Evolutionary conservation across 1,284 basidiomycete species (phyloP).

Genomic region (Cryptococcus jaspeensis): DNA sequence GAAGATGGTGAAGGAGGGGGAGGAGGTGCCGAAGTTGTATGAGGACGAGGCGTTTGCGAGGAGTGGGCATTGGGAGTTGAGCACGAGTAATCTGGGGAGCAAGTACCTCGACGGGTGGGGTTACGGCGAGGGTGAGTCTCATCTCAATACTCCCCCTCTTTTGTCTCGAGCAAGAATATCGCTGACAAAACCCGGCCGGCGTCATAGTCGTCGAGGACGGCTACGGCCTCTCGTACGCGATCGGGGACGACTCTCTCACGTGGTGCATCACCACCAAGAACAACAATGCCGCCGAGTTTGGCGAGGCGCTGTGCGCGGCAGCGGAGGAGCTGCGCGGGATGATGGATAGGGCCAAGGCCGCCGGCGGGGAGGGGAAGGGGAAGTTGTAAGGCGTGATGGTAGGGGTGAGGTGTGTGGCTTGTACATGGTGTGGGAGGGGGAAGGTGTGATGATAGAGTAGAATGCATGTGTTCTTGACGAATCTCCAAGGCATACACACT

Average conservation of each 20-base stretch:
- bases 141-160: too few species aligned
- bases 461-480: not conserved
- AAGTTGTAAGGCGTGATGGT: constrained; percentile 1
- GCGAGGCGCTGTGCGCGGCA: constrained; percentile 72
- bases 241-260: constrained; percentile 80
- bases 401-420: not conserved
- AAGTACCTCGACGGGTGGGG: constrained; percentile 92
- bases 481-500: not conserved
- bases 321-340: constrained; percentile 71
- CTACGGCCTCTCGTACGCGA: constrained; percentile 89
- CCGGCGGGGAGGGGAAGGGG: constrained; percentile 7
- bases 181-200: too few species aligned
- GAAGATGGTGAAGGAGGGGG: constrained; percentile 72
- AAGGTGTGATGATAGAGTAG: not conserved
- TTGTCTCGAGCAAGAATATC: not conserved
- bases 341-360: constrained; percentile 64
- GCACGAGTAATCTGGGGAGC: constrained; percentile 82
- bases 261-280: constrained; percentile 90
- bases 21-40: constrained; percentile 75
- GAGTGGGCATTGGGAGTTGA: constrained; percentile 86
- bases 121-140: constrained; percentile 79
- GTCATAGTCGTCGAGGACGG: constrained; percentile 78
- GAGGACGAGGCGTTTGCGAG: constrained; percentile 69
- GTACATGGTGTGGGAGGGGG: not conserved
- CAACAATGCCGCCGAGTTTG: constrained; percentile 61